Evolutionary conservation across 257 asterid genomes (phyloP).

Genomic region (Marsdenia floribunda): DNA sequence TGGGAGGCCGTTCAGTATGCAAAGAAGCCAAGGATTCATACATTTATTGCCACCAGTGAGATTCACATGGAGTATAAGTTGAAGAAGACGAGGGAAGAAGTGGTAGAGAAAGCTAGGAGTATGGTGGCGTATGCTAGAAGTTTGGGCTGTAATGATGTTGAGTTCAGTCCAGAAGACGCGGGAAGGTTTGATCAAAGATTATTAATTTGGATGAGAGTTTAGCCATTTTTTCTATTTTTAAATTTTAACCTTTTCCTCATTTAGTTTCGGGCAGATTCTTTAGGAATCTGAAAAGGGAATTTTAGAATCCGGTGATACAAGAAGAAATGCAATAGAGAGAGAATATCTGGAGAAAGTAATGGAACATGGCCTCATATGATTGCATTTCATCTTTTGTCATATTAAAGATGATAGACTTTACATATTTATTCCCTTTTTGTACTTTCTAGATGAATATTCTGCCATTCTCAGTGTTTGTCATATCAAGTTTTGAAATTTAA

Average conservation of each 20-base stretch:
- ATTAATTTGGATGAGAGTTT: background rate
- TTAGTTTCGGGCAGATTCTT: background rate
- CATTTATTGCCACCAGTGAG: conserved; percentile 94
- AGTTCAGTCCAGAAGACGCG: conserved; percentile 97
- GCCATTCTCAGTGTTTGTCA: background rate
- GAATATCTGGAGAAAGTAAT: background rate
- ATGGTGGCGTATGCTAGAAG: conserved; percentile 89
- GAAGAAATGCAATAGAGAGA: background rate
- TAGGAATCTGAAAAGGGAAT: background rate
- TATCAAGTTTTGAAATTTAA: background rate
- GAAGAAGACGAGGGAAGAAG: conserved; percentile 72
- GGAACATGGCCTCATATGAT: background rate
- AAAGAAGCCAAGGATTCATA: conserved; percentile 82
- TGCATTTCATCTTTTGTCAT: background rate
- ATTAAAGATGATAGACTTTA: background rate
- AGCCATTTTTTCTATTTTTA: background rate
- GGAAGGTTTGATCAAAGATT: conserved; percentile 58
- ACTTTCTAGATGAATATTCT: background rate
- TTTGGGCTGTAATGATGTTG: conserved; percentile 88
- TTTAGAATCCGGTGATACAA: background rate
- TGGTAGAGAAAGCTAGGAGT: conserved; percentile 75
- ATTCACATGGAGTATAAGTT: conserved; percentile 86
- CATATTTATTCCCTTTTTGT: background rate
- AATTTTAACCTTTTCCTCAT: background rate
- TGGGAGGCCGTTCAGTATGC: conserved; percentile 96